A percentile compares a stretch with the other conserved stretches of the same genome.
phyloP scores from a whole-genome alignment of 2,329 filamentous ascomycete species.

The Paraconiothyrium sp. region DNA sequence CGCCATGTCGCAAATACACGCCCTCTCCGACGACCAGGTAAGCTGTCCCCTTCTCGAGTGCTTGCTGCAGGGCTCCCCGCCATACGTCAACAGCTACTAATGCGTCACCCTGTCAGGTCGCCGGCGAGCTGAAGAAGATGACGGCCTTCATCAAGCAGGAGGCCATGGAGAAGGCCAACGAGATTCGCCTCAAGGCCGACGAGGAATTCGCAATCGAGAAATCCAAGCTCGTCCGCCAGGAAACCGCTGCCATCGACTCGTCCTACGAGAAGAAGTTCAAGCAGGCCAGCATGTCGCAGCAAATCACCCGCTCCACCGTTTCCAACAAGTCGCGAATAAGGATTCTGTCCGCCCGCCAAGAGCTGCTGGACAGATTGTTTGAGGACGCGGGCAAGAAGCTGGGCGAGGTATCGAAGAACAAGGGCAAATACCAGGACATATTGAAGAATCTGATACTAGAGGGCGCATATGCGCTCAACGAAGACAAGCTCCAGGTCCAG shows the following conservation, averaged over 20 bases:
- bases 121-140: conserved; percentile 99
- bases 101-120: conserved; percentile 70
- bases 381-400: conserved; percentile 80
- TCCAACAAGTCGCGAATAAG: conserved; percentile 95
- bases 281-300: conserved; percentile 96
- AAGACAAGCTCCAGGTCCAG: conserved; percentile 78
- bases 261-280: conserved; percentile 99
- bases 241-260: conserved; percentile 90
- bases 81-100: conserved; percentile 42
- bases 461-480: conserved; percentile 86
- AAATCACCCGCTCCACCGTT: conserved; percentile 95
- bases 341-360: conserved; percentile 86
- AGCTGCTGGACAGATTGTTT: conserved; percentile 90
- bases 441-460: conserved; percentile 87
- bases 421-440: conserved; percentile 76
- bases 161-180: conserved; percentile 93
- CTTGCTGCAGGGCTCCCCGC: conserved; percentile 27
- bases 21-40: conserved; percentile 98
- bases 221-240: conserved; percentile 95
- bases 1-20: conserved; percentile 91
- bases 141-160: conserved; percentile 99
- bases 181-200: conserved; percentile 98
- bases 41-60: conserved; percentile 35
- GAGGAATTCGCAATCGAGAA: conserved; percentile 99
- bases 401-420: conserved; percentile 70